These are phyloP conservation scores for Mortierella sp. DNA, from an alignment of 371 early-diverging fungal species.

Conservation along the genomic window DNA sequence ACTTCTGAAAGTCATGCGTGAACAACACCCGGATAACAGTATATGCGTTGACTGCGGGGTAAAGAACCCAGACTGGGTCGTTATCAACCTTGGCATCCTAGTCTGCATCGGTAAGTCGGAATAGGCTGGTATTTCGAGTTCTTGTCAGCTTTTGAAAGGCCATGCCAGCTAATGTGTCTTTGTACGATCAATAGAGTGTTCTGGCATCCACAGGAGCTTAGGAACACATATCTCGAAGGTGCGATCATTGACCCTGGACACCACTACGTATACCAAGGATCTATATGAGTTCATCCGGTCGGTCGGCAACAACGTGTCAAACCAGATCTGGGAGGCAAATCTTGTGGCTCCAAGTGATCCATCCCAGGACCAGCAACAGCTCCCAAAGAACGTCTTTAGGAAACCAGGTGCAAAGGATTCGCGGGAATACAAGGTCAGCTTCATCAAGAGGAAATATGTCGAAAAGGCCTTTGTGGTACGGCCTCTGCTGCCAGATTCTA, in stretches of 20 bases:
- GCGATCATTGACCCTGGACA: conserved; percentile 87
- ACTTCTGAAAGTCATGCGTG: conserved; percentile 53
- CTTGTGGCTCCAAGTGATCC: conserved; percentile 4
- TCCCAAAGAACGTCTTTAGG: conserved; percentile 21
- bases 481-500: neutral
- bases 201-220: conserved; percentile 95
- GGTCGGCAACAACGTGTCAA: conserved; percentile 69
- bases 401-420: conserved; percentile 37
- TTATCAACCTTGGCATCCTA: conserved; percentile 89
- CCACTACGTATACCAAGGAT: conserved; percentile 71
- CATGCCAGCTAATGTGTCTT: neutral
- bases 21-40: conserved; percentile 65
- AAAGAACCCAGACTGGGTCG: conserved; percentile 92
- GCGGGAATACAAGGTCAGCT: conserved; percentile 56
- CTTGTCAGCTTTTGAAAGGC: too few species aligned
- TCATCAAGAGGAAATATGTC: conserved; percentile 62
- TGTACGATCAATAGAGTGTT: conserved; percentile 74
- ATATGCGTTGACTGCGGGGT: conserved; percentile 89
- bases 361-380: neutral
- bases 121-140: neutral
- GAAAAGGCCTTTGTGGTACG: conserved; percentile 57
- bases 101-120: conserved; percentile 85
- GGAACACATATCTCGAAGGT: conserved; percentile 95
- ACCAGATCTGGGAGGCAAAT: conserved; percentile 67
- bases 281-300: conserved; percentile 62